Percentiles rank a stretch among this genome's conserved stretches.
phyloP scores from a whole-genome alignment of 2,329 filamentous ascomycete species.

The Acephala macrosclerotiorum region DNA sequence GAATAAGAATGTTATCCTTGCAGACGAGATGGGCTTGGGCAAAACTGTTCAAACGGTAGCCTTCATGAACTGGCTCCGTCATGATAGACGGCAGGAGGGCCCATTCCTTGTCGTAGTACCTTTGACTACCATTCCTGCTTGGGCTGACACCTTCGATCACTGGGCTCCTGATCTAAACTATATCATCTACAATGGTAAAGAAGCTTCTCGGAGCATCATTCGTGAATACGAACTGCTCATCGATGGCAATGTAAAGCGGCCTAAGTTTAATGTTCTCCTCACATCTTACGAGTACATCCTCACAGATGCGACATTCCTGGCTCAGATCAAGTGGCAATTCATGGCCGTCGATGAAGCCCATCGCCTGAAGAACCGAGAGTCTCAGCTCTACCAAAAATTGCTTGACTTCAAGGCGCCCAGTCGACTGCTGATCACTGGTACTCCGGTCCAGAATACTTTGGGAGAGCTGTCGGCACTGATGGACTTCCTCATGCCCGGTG shows the following conservation, averaged over 20 bases:
- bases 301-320: conserved; percentile 82
- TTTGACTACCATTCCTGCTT: conserved; percentile 94
- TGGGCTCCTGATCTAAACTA: conserved; percentile 98
- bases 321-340: conserved; percentile 96
- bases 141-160: conserved; percentile 96
- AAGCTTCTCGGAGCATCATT: conserved; percentile 85
- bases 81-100: conserved; percentile 87
- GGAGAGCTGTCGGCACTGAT: conserved; percentile 91
- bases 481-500: conserved; percentile 96
- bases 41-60: conserved; percentile 98
- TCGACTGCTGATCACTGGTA: conserved; percentile 93
- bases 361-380: conserved; percentile 94
- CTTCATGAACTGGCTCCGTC: conserved; percentile 96
- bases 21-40: conserved; percentile 97
- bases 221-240: conserved; percentile 88
- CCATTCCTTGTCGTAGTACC: conserved; percentile 98
- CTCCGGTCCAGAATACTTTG: conserved; percentile 96
- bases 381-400: conserved; percentile 87
- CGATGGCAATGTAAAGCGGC: conserved; percentile 84
- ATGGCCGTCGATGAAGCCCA: conserved; percentile 97
- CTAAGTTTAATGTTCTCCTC: conserved; percentile 96
- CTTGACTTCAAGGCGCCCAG: conserved; percentile 87
- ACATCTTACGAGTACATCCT: conserved; percentile 98
- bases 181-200: conserved; percentile 93
- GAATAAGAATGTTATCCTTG: conserved; percentile 93